Evolutionary conservation across 305 asterid species (phyloP), one percentile per base, ranked within the genome.

Genomic region (Caryopteris hybrid): DNA sequence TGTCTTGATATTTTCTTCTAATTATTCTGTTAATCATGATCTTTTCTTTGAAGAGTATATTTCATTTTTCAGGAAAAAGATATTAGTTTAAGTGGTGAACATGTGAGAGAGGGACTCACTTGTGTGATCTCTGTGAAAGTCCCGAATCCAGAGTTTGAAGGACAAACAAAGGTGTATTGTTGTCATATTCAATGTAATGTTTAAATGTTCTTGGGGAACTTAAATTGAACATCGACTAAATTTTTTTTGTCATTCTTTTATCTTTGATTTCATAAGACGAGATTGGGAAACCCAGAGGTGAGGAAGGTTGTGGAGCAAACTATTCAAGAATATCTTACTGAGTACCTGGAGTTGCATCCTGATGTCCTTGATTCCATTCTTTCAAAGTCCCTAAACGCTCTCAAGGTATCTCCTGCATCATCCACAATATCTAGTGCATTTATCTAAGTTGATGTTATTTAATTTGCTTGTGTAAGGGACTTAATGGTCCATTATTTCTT

Each of bases 221-320:
- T 23, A 25, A 6, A 42, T 53, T 17, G 3, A 43, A 29, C 33
- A 33, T 22, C 16, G 31, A 43, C 27, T 38, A 23, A 61, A 23
- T 27, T 14, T 22, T 22, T 57, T 12, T 38, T 67, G 53, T 34
- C 39, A 31, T 25, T 18, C 17, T 36, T 42, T 68, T 50, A 33
- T 64, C 34, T 63, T 13, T 62, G 31, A 53, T 66, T 63, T 60
- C 73, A 59, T 73, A 74, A 94, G 99, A 94, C 99, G 53, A 86
- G 99, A 81, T 78, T 94, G 83, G 99, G 99, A 42, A 94, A 94
- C 76, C 97, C 99, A 1, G 99, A 91, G 84, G 99, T 94, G 20
- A 77, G 96, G 76, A 93, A 77, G 82, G 78, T 84, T 61, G 92
- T 93, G 70, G 99, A 93, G 74, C 96, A 90, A 66, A 64, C 84